These are phyloP conservation scores for Gentiana straminea DNA, from an alignment of 257 asterid genomes.

Conservation along the genomic window DNA sequence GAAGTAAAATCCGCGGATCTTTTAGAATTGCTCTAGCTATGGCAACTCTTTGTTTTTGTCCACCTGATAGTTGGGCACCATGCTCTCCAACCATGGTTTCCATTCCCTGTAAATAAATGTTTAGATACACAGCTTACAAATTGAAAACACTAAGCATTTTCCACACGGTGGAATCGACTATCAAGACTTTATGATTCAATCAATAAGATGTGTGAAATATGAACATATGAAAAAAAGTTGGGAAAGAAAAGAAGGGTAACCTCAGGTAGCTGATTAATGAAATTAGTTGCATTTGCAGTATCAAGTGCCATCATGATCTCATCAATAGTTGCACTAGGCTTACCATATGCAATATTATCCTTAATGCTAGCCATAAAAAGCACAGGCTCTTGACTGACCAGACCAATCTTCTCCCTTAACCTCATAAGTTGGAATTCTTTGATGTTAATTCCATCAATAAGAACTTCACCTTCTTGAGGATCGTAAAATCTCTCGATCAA, in stretches of 20 bases:
- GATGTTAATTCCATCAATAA: conserved; percentile 48
- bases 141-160: neutral
- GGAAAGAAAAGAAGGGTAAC: conserved; percentile 11
- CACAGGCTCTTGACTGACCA: conserved; percentile 80
- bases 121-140: neutral
- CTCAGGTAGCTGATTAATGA: conserved; percentile 64
- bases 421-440: conserved; percentile 55
- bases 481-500: conserved; percentile 72
- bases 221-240: no score
- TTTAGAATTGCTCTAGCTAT: conserved; percentile 10
- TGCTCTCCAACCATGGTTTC: conserved; percentile 71
- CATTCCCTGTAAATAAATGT: conserved; percentile 33
- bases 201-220: no score
- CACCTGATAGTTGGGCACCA: conserved; percentile 74
- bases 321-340: conserved; percentile 47
- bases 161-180: no score
- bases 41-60: conserved; percentile 29
- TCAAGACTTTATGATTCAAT: no score
- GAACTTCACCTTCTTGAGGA: conserved; percentile 53
- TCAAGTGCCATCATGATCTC: conserved; percentile 57
- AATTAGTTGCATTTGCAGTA: conserved; percentile 64
- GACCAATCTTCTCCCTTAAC: conserved; percentile 63
- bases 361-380: conserved; percentile 57
- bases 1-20: conserved; percentile 3
- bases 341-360: conserved; percentile 66